phyloP scores from a whole-genome alignment of 2,329 filamentous ascomycete species.

The Apiospora pterosperma region DNA sequence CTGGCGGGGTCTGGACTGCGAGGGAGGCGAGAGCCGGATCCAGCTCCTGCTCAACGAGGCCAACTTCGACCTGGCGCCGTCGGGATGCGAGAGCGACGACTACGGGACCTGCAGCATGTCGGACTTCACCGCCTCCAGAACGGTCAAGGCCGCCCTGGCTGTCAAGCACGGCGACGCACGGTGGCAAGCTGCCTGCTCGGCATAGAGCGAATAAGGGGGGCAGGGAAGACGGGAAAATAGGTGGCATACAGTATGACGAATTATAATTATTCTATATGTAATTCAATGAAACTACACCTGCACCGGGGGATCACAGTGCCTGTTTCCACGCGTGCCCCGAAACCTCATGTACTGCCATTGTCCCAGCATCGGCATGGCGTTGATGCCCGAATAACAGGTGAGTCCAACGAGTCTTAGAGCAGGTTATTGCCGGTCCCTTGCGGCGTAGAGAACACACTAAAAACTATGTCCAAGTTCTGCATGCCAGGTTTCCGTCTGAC shows the following conservation, averaged over 20 bases:
- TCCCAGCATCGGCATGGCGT: not conserved
- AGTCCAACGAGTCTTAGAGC: not conserved
- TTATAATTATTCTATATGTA: not conserved
- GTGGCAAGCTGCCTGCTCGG: conserved; percentile 14
- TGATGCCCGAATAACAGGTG: not conserved
- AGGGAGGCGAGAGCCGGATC: conserved; percentile 12
- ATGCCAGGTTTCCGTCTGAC: not conserved
- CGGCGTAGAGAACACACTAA: not conserved
- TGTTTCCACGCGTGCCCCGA: not conserved
- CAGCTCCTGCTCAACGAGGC: conserved; percentile 20
- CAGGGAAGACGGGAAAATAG: not conserved
- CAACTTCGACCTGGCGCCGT: conserved; percentile 16
- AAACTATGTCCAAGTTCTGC: not conserved
- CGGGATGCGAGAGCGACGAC: conserved; percentile 16
- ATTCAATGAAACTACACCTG: not conserved
- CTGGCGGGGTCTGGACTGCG: conserved; percentile 16
- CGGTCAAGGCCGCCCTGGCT: conserved; percentile 15
- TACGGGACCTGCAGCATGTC: conserved; percentile 17
- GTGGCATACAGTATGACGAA: not conserved
- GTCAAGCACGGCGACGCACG: conserved; percentile 15
- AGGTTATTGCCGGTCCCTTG: not conserved
- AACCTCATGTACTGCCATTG: not conserved
- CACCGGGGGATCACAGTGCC: too few species aligned
- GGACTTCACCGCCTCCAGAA: conserved; percentile 13
- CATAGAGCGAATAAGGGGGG: not conserved